Base-by-base conservation (phyloP, 306 rosid species). In the Crataegus laevigata region DNA sequence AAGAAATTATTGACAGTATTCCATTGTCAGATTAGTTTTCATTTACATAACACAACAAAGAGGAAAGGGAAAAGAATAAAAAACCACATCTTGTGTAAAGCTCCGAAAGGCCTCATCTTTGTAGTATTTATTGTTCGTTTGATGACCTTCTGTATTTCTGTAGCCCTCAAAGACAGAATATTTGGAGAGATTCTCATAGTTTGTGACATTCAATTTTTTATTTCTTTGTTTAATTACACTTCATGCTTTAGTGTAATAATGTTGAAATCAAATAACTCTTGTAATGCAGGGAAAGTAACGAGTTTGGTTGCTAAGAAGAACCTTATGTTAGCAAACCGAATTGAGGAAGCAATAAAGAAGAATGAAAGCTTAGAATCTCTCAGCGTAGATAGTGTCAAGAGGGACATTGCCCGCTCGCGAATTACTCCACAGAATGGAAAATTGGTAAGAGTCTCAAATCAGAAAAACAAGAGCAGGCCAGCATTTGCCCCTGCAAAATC, bases 341-440 rank as follows among this genome's bases (percentile, higher is more conserved):
- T 94, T n/a, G 99, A 92, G 81, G 96, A 90, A 82, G 97, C 99
- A n/a, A 75, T 94, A 57, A 86, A 80, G 83, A 92, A 89, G 82
- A 94, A 94, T 25, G 99, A 94, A 83, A 90, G 97, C 80, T 86
- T 94, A 84, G 99, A 94, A 57, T 88, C 90, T 59, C 89, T 94
- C 47, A 89, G 90, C 34, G 81, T 80, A 74, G 92, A 90, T 55
- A 85, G 85, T 62, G 87, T 90, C 66, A 78, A 83, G 40, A 92
- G 90, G 81, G 96, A 92, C 69, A 54, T 63, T 69, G 90, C 88
- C 21, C 85, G 97, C 77, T 74, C 85, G 43, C 87, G 77, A 70
- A 88, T 88, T 82, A 81, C 88, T 15, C 90, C 73, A 85, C 93
- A 71, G 75, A 87, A 85, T 57, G 89, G 84, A 14, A 87, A 77